phyloP scores from a whole-genome alignment of 768 basidiomycete species.

The Termitomyces sp. region DNA sequence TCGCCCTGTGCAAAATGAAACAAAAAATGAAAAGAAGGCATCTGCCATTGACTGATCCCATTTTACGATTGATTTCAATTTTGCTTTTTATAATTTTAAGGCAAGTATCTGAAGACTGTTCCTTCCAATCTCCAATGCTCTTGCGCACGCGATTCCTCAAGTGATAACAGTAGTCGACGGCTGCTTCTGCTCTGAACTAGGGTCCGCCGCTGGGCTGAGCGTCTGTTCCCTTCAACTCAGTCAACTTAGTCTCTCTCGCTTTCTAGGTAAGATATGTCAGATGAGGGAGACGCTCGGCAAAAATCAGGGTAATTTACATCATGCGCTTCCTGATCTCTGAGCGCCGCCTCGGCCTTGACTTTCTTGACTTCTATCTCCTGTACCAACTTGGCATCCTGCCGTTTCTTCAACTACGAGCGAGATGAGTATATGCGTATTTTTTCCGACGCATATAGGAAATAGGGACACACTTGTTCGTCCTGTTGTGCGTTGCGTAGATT shows the following conservation, averaged over 20 bases:
- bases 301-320: not conserved
- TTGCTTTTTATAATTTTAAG: not conserved
- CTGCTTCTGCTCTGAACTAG: too few species aligned
- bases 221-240: not conserved
- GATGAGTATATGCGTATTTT: not conserved
- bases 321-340: not conserved
- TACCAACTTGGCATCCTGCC: constrained; percentile 3
- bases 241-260: not conserved
- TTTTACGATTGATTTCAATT: too few species aligned
- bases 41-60: not conserved
- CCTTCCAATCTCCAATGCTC: not conserved
- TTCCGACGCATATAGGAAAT: not conserved
- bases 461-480: constrained; percentile 32
- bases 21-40: not conserved
- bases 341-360: not conserved
- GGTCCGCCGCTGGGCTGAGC: not conserved
- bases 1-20: not conserved
- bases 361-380: not conserved
- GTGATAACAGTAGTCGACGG: not conserved
- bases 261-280: not conserved
- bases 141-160: not conserved
- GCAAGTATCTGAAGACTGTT: not conserved
- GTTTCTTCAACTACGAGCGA: constrained; percentile 4
- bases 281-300: not conserved
- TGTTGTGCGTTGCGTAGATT: constrained; percentile 36